Base-by-base conservation (phyloP, 2,329 filamentous ascomycete genomes). In the Aspergillus phoenicis region DNA sequence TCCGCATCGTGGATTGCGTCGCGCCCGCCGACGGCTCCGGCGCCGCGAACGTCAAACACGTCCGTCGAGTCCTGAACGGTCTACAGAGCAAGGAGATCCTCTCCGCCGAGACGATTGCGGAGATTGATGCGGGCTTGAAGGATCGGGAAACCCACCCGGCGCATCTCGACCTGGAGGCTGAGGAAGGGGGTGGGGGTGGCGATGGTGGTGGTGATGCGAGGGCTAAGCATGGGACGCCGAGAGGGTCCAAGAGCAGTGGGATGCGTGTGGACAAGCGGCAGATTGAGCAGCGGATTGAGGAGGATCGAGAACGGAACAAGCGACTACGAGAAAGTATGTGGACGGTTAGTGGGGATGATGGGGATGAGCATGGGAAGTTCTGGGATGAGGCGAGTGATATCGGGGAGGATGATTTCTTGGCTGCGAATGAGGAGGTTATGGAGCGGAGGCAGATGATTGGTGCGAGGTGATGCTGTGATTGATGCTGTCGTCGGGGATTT, bases 301-400 rank as follows among this genome's bases (percentile, higher is more conserved):
- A 99, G 78, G 95, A 99, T 76, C 84, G 95, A 3, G 95, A 99
- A 76, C 83, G 95, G 47, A 96, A 99, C 77, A 99, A 99, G 82
- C 83, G 94, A 47, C 81, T 94, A 70, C 82, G 95, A 22, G 95
- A 99, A 79, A 93, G 89, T 69, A 96, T 97, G 64, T 99, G 96
- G 95, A 91, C 93, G 0, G 88, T 97, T 2, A 86, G 86, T 30
- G 83, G 85, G 8, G 84, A 86, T 33, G 80, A 83, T 8, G 82
- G 85, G 26, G 85, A 88, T 7, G 94, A 98, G 77, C 89, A 92
- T 78, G 85, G 89, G 64, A 91, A 87, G 77, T 78, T 96, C 66
- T 96, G 91, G 89, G 91, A 95, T 43, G 92, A 97, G 73, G 89
- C 87, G 17, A 96, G 91, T 70, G 91, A 95, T 65, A 83, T 94